phyloP scores from a whole-genome alignment of 306 rosid genomes.

The Trichosanthes truncata region DNA sequence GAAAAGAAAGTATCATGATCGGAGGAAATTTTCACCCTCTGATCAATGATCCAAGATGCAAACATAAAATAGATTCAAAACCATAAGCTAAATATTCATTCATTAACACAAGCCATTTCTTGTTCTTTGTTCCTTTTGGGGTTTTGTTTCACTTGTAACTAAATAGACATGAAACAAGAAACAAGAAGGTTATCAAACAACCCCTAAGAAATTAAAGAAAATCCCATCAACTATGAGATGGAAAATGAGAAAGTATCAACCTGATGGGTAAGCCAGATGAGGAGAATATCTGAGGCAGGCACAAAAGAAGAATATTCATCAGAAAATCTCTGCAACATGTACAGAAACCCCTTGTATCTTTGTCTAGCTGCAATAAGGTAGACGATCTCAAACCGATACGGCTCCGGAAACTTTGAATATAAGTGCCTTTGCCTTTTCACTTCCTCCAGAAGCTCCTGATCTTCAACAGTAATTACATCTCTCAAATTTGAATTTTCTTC shows the following conservation, averaged over 20 bases:
- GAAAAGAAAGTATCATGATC: background rate
- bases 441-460: conserved; percentile 32
- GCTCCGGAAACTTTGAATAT: conserved; percentile 40
- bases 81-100: background rate
- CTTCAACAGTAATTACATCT: background rate
- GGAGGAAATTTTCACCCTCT: background rate
- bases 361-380: conserved; percentile 71
- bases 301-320: conserved; percentile 44
- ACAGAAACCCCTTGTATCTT: conserved; percentile 65
- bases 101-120: background rate
- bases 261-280: conserved; percentile 89
- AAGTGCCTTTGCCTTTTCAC: conserved; percentile 37
- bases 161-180: background rate
- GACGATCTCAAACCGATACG: conserved; percentile 55
- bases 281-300: conserved; percentile 68
- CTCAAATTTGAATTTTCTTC: conserved; percentile 31
- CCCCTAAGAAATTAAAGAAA: background rate
- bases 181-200: background rate
- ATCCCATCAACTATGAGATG: background rate
- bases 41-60: background rate
- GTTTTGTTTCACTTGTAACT: background rate
- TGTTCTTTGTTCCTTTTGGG: background rate
- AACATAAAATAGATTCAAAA: background rate
- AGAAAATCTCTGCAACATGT: conserved; percentile 34
- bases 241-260: conserved; percentile 18